Base-by-base conservation (phyloP, 768 basidiomycete species). In the Favolaschia claudopus region DNA sequence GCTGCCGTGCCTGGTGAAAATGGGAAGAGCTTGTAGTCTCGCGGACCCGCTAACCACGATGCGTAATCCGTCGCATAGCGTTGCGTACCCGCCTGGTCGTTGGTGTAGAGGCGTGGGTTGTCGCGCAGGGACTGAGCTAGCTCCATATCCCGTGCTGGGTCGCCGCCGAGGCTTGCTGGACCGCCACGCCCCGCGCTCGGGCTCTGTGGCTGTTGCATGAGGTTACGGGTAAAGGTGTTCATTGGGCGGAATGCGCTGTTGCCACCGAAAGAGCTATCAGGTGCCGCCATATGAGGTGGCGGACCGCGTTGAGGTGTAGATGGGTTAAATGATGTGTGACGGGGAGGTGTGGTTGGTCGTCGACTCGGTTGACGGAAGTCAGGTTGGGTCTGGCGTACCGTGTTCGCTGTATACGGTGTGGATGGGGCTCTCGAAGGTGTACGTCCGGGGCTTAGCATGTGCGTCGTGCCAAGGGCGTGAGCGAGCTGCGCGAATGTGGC, bases 1-100 rank as follows among this genome's bases (percentile, higher is more conserved):
- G 38, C 34, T 20, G 43, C 33, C 0, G 60, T 55, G 9, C 53
- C 46, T 0, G 60, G 58, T 14, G 45, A 48, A 17, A 44, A 44
- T 19, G 42, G 42, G 20, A 44, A 44, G 13, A 25, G 5, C 7
- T 5, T 25, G 15, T 22, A 44, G 13, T 44, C 20, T 7, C 42
- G 42, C 14, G 42, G 42, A 17, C 12, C 42, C 5, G 42, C 42
- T 10, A 17, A 13, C 42, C 42, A 44, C 7, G 42, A 19, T 44
- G 20, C 42, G 7, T 24, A 9, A 7, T 44, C 42, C 7, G 42
- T 22, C 22, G 9, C 27, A 25, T 44, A 44, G 20, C 42, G 42
- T 17, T 44, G 42, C 5, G 22, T 24, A 7, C 12, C 17, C 7
- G 42, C 25, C 5, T 19, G 9, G 17, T 44, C 42, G 13, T 6